phyloP scores from a whole-genome alignment of 495 filamentous ascomycete species.

The Glonium stellatum region DNA sequence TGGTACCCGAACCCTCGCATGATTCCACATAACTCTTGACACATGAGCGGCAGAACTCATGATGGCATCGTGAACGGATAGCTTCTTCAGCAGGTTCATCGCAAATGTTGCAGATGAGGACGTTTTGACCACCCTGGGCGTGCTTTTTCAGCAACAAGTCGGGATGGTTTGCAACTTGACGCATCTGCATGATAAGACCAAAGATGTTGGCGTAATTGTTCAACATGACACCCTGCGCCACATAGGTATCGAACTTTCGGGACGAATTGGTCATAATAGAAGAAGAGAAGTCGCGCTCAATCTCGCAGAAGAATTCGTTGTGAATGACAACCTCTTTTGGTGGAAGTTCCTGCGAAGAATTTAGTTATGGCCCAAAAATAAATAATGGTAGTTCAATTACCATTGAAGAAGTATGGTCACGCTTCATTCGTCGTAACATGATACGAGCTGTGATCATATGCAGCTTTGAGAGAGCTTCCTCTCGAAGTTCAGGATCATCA shows the following conservation, averaged over 20 bases:
- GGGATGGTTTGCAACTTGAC: constrained; percentile 91
- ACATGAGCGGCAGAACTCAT: constrained; percentile 91
- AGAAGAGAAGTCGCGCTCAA: constrained; percentile 88
- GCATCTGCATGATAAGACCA: constrained; percentile 94
- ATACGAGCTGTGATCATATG: constrained; percentile 80
- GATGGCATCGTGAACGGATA: constrained; percentile 82
- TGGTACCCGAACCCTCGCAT: constrained; percentile 48
- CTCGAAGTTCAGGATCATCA: constrained; percentile 45
- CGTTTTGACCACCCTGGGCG: constrained; percentile 75
- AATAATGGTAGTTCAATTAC: background rate
- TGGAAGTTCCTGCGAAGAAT: constrained; percentile 56
- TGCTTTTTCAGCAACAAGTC: constrained; percentile 91
- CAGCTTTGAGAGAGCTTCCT: constrained; percentile 68
- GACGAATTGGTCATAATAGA: constrained; percentile 88
- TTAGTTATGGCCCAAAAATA: background rate
- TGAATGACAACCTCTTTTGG: constrained; percentile 88
- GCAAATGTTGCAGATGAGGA: constrained; percentile 86
- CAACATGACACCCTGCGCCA: constrained; percentile 84
- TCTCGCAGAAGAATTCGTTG: constrained; percentile 91
- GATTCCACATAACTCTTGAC: constrained; percentile 76
- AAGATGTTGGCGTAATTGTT: constrained; percentile 93
- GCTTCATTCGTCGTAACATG: constrained; percentile 90
- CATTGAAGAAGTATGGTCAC: constrained; percentile 85
- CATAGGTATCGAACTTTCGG: constrained; percentile 89
- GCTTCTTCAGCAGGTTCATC: constrained; percentile 93